phyloP scores from a whole-genome alignment of 2,329 filamentous ascomycete species.

The Epicoccum nigrum region DNA sequence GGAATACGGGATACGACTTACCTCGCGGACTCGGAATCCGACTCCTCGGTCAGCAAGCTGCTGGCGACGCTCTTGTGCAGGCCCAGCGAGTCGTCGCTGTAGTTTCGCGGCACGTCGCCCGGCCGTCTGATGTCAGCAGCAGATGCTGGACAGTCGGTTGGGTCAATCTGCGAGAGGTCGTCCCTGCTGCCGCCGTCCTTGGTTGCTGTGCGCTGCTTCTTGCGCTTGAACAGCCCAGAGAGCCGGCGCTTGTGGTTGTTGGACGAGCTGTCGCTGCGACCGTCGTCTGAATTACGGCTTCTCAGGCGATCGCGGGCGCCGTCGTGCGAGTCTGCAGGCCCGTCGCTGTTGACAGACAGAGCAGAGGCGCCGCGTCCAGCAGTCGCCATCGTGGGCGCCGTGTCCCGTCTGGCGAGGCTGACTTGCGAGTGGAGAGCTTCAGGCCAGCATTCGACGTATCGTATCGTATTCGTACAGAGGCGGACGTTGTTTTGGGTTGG shows the following conservation, averaged over 20 bases:
- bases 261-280: conserved; percentile 49
- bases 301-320: conserved; percentile 49
- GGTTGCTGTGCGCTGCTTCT: conserved; percentile 44
- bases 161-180: conserved; percentile 28
- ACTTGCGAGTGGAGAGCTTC: not conserved
- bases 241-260: conserved; percentile 52
- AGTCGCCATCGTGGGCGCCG: conserved; percentile 26
- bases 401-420: not conserved
- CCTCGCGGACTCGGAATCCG: conserved; percentile 43
- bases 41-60: conserved; percentile 59
- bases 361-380: conserved; percentile 36
- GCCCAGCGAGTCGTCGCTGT: conserved; percentile 51
- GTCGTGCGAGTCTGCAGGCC: conserved; percentile 43
- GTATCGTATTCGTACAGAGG: not conserved
- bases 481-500: not conserved
- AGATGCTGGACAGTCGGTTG: not conserved
- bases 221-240: conserved; percentile 60
- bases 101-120: conserved; percentile 21
- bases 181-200: conserved; percentile 35
- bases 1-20: conserved; percentile 47
- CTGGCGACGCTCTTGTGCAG: conserved; percentile 54
- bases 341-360: conserved; percentile 41
- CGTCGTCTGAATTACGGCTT: conserved; percentile 50
- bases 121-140: conserved; percentile 20
- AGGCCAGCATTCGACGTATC: not conserved